Evolutionary conservation across 345 rosid species (phyloP).

Genomic region (Capsella bursapastoris): DNA sequence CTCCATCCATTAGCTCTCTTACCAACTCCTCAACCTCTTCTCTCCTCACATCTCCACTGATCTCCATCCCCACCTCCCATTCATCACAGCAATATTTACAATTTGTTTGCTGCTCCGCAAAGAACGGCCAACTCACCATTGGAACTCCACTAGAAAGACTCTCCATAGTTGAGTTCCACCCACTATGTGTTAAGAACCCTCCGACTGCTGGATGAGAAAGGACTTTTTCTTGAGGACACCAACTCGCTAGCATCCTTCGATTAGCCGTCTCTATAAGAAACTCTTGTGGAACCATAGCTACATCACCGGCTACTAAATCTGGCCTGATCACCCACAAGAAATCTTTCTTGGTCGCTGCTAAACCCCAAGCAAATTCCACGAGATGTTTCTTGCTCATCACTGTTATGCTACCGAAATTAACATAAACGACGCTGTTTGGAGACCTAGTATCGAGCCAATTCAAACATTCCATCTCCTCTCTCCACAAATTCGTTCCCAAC

Average conservation of each 20-base stretch:
- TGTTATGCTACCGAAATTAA: constrained; percentile 34
- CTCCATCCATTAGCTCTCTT: constrained; percentile 58
- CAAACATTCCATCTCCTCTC: constrained; percentile 37
- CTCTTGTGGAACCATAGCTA: constrained; percentile 47
- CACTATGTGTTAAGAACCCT: constrained; percentile 63
- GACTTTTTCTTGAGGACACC: constrained; percentile 66
- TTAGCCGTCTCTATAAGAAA: constrained; percentile 46
- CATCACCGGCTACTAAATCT: constrained; percentile 52
- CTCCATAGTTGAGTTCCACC: constrained; percentile 72
- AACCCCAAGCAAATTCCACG: constrained; percentile 56
- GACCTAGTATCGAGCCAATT: constrained; percentile 43
- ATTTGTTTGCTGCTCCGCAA: constrained; percentile 65
- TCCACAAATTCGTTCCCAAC: constrained; percentile 35
- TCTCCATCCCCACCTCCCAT: constrained; percentile 68
- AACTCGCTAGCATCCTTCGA: constrained; percentile 50
- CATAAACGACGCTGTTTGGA: constrained; percentile 35
- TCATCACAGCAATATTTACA: constrained; percentile 51
- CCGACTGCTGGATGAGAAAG: constrained; percentile 53
- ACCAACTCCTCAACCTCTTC: constrained; percentile 53
- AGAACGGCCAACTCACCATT: constrained; percentile 67
- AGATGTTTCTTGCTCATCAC: constrained; percentile 34
- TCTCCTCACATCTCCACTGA: constrained; percentile 54
- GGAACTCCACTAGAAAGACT: constrained; percentile 57
- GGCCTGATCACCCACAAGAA: constrained; percentile 68
- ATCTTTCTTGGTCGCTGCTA: constrained; percentile 50